phyloP scores from a whole-genome alignment of 2,329 filamentous ascomycete genomes.

The Alternaria panax region DNA sequence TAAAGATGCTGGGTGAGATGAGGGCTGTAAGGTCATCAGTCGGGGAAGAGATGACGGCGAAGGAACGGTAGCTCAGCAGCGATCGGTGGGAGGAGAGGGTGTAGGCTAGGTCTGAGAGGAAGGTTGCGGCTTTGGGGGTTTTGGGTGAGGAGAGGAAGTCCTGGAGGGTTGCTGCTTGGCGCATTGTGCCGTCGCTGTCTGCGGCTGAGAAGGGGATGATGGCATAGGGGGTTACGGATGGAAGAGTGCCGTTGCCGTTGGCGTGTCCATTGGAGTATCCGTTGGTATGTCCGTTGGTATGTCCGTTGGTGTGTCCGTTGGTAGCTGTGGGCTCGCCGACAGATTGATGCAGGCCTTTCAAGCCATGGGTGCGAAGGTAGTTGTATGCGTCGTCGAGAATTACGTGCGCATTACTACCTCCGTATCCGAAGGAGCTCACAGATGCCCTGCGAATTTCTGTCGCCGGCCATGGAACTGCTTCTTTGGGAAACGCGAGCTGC shows the following conservation, averaged over 20 bases:
- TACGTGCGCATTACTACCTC: conserved; percentile 23
- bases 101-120: conserved; percentile 25
- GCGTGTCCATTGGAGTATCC: conserved; percentile 3
- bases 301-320: conserved; percentile 1
- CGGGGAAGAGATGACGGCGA: conserved; percentile 11
- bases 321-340: not conserved
- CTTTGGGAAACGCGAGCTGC: not conserved
- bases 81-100: conserved; percentile 35
- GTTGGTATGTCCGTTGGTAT: not conserved
- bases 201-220: conserved; percentile 34
- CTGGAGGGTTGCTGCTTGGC: conserved; percentile 8
- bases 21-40: conserved; percentile 1
- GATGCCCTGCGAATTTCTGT: conserved; percentile 10
- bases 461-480: not conserved
- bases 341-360: not conserved
- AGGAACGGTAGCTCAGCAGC: conserved; percentile 17
- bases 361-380: conserved; percentile 3
- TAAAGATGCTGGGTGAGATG: conserved; percentile 3
- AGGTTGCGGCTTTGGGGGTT: not conserved
- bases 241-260: not conserved
- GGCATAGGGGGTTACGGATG: conserved; percentile 1
- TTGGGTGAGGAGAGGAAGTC: not conserved
- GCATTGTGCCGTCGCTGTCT: conserved; percentile 11
- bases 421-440: conserved; percentile 23
- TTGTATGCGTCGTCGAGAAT: conserved; percentile 21